phyloP scores from a whole-genome alignment of 1,284 basidiomycete species.

The Athelia sp. region DNA sequence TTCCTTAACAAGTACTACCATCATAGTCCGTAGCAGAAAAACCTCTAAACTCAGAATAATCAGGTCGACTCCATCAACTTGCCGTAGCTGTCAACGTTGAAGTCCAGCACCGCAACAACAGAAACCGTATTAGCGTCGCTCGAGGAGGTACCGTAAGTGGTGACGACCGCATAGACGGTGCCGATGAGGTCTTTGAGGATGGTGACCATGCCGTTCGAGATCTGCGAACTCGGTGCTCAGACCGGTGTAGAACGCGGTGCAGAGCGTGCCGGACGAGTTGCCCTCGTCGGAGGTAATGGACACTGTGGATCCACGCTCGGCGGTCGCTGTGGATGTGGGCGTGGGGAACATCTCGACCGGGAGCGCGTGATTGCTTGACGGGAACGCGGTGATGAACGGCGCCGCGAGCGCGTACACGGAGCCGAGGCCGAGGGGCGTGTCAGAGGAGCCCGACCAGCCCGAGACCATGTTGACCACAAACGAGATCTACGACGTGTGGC shows the following conservation, averaged over 20 bases:
- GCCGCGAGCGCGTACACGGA: conserved; percentile 41
- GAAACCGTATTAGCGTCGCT: conserved; percentile 38
- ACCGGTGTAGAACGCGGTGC: conserved; percentile 33
- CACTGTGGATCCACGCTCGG: conserved; percentile 7
- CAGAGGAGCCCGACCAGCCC: background rate
- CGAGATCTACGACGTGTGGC: conserved; percentile 47
- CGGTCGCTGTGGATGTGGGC: conserved; percentile 18
- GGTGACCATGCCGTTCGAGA: conserved; percentile 18
- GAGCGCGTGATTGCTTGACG: conserved; percentile 37
- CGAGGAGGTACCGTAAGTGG: conserved; percentile 22
- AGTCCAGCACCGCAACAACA: conserved; percentile 37
- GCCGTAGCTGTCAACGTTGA: conserved; percentile 24
- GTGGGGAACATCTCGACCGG: conserved; percentile 36
- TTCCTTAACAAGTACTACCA: too few species aligned
- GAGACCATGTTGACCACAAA: conserved; percentile 14
- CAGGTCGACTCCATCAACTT: conserved; percentile 4
- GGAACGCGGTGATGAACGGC: conserved; percentile 43
- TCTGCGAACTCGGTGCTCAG: conserved; percentile 21
- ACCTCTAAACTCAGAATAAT: too few species aligned
- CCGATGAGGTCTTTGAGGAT: conserved; percentile 26
- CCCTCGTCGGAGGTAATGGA: conserved; percentile 9
- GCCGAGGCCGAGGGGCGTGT: conserved; percentile 46
- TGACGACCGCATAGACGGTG: conserved; percentile 30
- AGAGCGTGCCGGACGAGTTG: conserved; percentile 11
- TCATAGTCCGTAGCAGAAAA: too few species aligned